Base-by-base conservation (phyloP, 352 stramenopile species). In the Phytophthora rubi region DNA sequence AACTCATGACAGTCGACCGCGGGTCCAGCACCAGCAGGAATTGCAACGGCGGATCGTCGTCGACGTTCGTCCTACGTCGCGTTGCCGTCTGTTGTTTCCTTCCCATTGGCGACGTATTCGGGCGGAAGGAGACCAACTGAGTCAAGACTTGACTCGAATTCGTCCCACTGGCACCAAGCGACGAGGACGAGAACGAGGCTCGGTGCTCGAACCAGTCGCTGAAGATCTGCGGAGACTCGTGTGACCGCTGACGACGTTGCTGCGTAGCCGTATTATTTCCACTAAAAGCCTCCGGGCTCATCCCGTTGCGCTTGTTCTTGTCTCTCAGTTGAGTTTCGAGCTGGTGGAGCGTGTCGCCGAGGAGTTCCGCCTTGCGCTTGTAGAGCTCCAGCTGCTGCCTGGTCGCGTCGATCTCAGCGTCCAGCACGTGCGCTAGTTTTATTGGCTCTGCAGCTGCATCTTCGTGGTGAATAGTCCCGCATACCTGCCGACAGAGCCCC, bases 21-120 rank as follows among this genome's bases (percentile, higher is more conserved):
- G 26, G 61, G 23, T 80, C 73, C 54, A 80, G 28, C 18, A 73
- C 69, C 42, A 74, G 47, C 21, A 80, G n/a, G 30, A 80, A 76
- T 54, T 80, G 70, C 53, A 75, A 59, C 7, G 58, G 59, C 21
- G 33, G 30, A n/a, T 68, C 62, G 3, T 64, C 53, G 3, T 65
- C 59, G 4, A 33, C 28, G 42, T 18, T 28, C 15, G 32, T 3
- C 18, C 66, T 79, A 6, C 55, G 62, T 55, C 42, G 32, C 9
- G 33, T 6, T 42, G 56, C 0, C 6, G 16, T 16, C 26, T 73
- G 71, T 10, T 71, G 53, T 35, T 33, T 62, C 33, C 59, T 76
- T 6, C 64, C 55, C n/a, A 59, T 21, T 0, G 54, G 63, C 12
- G 66, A 71, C 1, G 56, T 28, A 28, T 74, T 67, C 0, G 72